These are phyloP conservation scores for Erythrophleum fordii DNA, from an alignment of 306 rosid genomes.

Conservation along the genomic window DNA sequence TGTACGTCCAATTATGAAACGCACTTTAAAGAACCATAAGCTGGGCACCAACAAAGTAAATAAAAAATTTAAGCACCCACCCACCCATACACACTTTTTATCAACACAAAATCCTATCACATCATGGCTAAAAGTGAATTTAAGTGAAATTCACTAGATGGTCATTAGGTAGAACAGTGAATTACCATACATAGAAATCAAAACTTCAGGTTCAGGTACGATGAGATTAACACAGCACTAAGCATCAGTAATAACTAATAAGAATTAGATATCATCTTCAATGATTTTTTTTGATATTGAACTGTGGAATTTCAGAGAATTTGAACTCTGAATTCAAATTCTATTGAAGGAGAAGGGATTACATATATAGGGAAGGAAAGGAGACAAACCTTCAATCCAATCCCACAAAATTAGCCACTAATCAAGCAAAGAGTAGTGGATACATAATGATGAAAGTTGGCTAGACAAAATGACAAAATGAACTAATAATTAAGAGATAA, in stretches of 20 bases:
- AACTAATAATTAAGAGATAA: too few species aligned
- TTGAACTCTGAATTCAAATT: too few species aligned
- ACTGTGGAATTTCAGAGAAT: too few species aligned
- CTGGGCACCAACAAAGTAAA: conserved; percentile 15
- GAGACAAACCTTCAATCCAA: too few species aligned
- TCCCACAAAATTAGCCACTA: too few species aligned
- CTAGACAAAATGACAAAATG: too few species aligned
- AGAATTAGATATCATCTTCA: not conserved
- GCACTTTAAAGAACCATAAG: not conserved
- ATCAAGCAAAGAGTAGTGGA: too few species aligned
- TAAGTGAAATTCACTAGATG: conserved; percentile 19
- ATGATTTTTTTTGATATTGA: not conserved
- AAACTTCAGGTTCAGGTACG: not conserved
- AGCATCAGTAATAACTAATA: not conserved
- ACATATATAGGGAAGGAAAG: too few species aligned
- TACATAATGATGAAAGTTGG: too few species aligned
- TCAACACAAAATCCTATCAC: conserved; percentile 1
- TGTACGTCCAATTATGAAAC: not conserved
- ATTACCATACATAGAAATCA: conserved; percentile 10
- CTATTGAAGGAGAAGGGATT: too few species aligned
- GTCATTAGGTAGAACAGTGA: not conserved
- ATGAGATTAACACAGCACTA: not conserved
- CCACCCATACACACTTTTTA: not conserved
- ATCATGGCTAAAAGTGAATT: not conserved
- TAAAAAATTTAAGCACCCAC: not conserved